phyloP scores from a whole-genome alignment of 1,139 yeast genomes.

The Yamadazyma friedrichii region DNA sequence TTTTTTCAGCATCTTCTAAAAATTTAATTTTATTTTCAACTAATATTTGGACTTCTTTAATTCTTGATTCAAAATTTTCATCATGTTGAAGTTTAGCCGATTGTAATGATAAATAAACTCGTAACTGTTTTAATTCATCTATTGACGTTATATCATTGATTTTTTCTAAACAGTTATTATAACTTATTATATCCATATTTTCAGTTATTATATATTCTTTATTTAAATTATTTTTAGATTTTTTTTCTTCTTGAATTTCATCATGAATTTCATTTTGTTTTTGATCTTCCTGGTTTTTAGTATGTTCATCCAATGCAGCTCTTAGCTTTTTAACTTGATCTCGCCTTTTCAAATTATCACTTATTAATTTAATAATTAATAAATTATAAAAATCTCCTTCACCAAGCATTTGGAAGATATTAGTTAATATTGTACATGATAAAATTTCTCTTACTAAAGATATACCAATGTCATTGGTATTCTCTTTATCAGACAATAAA shows the following conservation, averaged over 20 bases:
- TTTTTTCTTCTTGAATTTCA: background rate
- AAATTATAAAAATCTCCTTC: constrained; percentile 82
- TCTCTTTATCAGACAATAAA: constrained; percentile 51
- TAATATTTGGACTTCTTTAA: constrained; percentile 14
- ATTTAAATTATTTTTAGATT: constrained; percentile 1
- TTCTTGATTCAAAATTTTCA: constrained; percentile 10
- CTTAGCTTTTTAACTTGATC: constrained; percentile 73
- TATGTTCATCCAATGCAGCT: constrained; percentile 67
- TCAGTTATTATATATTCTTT: constrained; percentile 19
- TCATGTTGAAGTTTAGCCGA: constrained; percentile 12
- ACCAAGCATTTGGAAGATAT: constrained; percentile 53
- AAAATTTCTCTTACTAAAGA: constrained; percentile 63
- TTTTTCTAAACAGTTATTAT: constrained; percentile 40
- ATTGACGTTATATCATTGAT: constrained; percentile 16
- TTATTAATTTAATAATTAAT: constrained; percentile 57
- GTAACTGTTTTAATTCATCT: constrained; percentile 24
- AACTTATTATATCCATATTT: constrained; percentile 33
- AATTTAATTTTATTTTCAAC: constrained; percentile 12
- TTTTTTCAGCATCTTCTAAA: constrained; percentile 10
- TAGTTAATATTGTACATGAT: constrained; percentile 47
- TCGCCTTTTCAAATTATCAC: constrained; percentile 69
- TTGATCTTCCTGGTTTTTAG: constrained; percentile 20
- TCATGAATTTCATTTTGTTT: background rate
- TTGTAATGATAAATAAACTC: constrained; percentile 20
- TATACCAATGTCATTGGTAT: constrained; percentile 46